These are phyloP conservation scores for Malassezia vespertilionis DNA, from an alignment of 1,284 basidiomycete genomes.

Conservation along the genomic window DNA sequence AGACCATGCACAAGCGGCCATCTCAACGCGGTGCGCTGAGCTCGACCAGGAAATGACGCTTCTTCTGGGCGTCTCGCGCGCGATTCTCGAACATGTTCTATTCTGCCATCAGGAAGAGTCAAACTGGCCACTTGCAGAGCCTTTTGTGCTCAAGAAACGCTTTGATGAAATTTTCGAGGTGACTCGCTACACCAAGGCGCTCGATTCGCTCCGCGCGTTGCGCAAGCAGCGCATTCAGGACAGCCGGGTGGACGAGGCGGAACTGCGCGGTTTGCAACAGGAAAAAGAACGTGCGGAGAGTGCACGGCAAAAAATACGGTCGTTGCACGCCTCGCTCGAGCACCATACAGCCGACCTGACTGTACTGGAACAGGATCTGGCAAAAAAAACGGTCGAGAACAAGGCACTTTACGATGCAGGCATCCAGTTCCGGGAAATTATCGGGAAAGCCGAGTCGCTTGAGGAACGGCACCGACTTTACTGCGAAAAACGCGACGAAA, in stretches of 20 bases:
- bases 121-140: conserved; percentile 92
- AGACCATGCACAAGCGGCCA: conserved; percentile 50
- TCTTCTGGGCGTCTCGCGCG: conserved; percentile 78
- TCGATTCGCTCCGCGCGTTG: conserved; percentile 72
- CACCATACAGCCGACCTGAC: conserved; percentile 32
- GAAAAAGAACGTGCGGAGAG: conserved; percentile 79
- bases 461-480: conserved; percentile 59
- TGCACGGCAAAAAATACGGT: conserved; percentile 26
- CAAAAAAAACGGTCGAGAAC: conserved; percentile 60
- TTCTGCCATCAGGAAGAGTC: conserved; percentile 99
- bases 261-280: conserved; percentile 64
- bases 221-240: conserved; percentile 76
- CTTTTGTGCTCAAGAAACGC: conserved; percentile 85
- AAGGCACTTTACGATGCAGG: conserved; percentile 70
- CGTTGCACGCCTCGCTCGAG: conserved; percentile 24
- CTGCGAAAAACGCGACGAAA: conserved; percentile 57
- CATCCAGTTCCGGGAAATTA: conserved; percentile 71
- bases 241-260: conserved; percentile 83
- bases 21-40: conserved; percentile 52
- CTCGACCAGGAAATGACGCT: conserved; percentile 84
- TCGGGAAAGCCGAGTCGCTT: conserved; percentile 61
- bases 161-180: conserved; percentile 99
- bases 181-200: conserved; percentile 72
- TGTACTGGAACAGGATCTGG: conserved; percentile 31
- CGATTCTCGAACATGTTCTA: conserved; percentile 95